These are phyloP conservation scores for Diversispora epigaea DNA, from an alignment of 192 early-diverging fungal species.

Conservation along the genomic window DNA sequence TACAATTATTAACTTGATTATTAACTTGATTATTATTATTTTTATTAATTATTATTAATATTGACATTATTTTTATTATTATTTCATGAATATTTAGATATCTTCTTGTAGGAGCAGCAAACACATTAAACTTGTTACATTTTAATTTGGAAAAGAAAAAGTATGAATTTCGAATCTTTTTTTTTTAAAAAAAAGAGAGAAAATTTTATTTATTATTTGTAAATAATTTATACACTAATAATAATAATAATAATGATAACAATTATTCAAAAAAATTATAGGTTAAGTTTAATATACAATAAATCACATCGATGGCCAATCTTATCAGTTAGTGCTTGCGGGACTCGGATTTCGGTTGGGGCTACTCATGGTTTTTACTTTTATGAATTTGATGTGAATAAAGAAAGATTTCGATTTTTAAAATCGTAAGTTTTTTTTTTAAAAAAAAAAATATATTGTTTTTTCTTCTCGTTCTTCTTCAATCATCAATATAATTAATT, in stretches of 20 bases:
- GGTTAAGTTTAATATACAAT: background rate
- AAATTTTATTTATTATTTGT: background rate
- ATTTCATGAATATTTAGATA: background rate
- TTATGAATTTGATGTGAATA: slow-evolving; percentile 10
- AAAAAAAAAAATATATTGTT: too few species aligned
- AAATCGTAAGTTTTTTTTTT: background rate
- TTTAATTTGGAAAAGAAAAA: slow-evolving; percentile 9
- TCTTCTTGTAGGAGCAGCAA: slow-evolving; percentile 8
- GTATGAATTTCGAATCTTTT: background rate
- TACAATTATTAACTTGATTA: background rate
- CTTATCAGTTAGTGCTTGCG: slow-evolving; percentile 11
- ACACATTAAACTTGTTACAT: slow-evolving; percentile 1
- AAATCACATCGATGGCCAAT: slow-evolving; percentile 19
- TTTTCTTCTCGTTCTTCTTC: too few species aligned
- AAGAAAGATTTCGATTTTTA: slow-evolving; percentile 2
- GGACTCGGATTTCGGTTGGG: slow-evolving; percentile 13
- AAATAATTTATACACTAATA: background rate
- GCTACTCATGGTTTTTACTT: slow-evolving; percentile 7
- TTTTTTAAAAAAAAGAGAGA: background rate
- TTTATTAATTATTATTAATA: too few species aligned
- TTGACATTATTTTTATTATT: background rate
- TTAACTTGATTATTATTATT: too few species aligned
- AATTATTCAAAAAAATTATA: background rate
- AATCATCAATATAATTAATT: too few species aligned
- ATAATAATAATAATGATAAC: too few species aligned